Conservation (phyloP, 202 grass and related monocot genomes). For the Carex arenaria region DNA sequence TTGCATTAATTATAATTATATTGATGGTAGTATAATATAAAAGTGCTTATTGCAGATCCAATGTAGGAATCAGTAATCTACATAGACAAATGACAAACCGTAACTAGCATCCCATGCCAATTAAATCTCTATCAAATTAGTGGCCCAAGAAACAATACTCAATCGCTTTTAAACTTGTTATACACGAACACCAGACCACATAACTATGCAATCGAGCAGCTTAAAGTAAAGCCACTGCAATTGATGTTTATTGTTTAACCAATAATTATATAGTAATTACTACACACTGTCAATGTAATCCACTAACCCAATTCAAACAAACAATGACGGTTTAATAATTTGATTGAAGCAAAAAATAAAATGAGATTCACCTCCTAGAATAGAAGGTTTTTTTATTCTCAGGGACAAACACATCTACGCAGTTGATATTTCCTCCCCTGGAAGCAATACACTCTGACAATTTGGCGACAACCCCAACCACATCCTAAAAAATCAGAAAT, state of each 20-base stretch:
- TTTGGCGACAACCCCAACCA: constrained; percentile 64
- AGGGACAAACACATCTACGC: constrained; percentile 93
- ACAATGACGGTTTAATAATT: background rate
- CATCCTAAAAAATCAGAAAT: constrained; percentile 37
- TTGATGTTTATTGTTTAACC: background rate
- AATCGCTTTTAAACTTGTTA: background rate
- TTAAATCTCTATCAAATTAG: background rate
- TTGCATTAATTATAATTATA: background rate
- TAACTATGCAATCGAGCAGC: background rate
- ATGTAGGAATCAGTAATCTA: background rate
- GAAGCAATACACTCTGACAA: constrained; percentile 85
- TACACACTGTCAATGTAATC: background rate
- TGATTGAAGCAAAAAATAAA: background rate
- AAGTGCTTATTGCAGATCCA: background rate
- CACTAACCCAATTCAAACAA: background rate
- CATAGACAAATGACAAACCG: background rate
- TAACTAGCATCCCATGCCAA: background rate
- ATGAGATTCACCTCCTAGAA: constrained; percentile 47
- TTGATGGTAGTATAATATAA: background rate
- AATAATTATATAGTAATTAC: background rate
- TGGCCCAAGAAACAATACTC: background rate
- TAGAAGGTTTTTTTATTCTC: constrained; percentile 65
- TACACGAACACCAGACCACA: background rate
- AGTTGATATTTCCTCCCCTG: constrained; percentile 82
- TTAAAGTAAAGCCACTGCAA: background rate